Evolutionary conservation across 352 stramenopile genomes (phyloP).

Genomic region (Pseudoperonospora humuli): DNA sequence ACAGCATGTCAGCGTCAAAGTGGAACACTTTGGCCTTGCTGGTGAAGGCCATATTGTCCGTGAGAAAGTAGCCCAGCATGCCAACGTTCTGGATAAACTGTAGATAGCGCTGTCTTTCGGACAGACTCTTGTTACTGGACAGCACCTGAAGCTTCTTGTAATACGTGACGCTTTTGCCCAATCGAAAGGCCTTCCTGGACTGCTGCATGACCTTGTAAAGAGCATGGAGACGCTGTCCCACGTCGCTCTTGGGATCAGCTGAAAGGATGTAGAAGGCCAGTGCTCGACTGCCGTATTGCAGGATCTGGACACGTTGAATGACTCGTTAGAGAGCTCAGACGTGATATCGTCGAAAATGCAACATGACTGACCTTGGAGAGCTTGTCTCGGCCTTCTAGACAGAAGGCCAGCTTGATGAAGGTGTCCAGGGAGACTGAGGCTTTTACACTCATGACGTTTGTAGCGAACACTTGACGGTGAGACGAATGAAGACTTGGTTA

Average conservation of each 20-base stretch:
- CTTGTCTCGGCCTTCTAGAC: constrained; percentile 80
- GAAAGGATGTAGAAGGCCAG: constrained; percentile 74
- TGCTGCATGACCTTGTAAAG: constrained; percentile 79
- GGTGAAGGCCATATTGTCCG: constrained; percentile 82
- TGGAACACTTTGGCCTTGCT: constrained; percentile 67
- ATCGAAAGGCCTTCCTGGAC: constrained; percentile 77
- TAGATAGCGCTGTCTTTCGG: constrained; percentile 45
- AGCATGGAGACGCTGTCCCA: constrained; percentile 61
- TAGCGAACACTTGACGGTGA: not conserved
- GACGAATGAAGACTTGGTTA: not conserved
- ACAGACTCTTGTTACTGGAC: constrained; percentile 46
- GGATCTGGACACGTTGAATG: constrained; percentile 23
- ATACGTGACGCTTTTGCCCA: constrained; percentile 78
- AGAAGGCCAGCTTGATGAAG: constrained; percentile 60
- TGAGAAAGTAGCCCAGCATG: constrained; percentile 83
- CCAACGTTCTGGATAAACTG: constrained; percentile 73
- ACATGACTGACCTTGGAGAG: constrained; percentile 71
- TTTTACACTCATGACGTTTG: constrained; percentile 25
- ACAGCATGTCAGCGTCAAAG: constrained; percentile 57
- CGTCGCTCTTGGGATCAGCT: constrained; percentile 72
- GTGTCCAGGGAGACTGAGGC: constrained; percentile 55
- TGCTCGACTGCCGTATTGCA: constrained; percentile 81
- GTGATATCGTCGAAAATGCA: not conserved
- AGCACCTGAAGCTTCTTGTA: constrained; percentile 66
- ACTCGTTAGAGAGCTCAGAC: too few species aligned